Base-by-base conservation (phyloP, 2,329 filamentous ascomycete genomes). In the Pseudocercospora eumusae region DNA sequence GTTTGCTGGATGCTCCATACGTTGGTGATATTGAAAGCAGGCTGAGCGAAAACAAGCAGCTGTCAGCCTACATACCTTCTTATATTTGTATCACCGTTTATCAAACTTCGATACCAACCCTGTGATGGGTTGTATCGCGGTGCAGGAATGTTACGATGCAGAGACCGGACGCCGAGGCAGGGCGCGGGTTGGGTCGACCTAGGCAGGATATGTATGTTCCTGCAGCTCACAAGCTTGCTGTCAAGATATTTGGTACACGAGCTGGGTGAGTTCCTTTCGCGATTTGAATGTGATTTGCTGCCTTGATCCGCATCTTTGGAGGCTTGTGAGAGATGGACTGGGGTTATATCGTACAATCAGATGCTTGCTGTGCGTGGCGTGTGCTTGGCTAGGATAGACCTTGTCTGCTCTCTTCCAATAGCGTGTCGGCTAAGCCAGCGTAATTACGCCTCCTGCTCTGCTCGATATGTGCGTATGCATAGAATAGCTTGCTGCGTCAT, bases 1-100 rank as follows among this genome's bases (percentile, higher is more conserved):
- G 47, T 52, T 52, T 25, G 47, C 25, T 52, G 47, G 47, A 52
- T 27, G 47, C 47, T 52, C 47, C 47, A 52, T 52, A 10, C 47
- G 47, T 52, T 52, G 15, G 25, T 21, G 21, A 8, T 52, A n/a
- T 4, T 27, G 25, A 18, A 27, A 13, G 15, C 21, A 23, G 21
- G 31, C 21, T 1, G 21, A 25, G 47, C 23, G 20, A 28, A 50
- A 13, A 15, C 21, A 20, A 20, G 27, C 25, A 28, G 20, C 47
- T 52, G 47, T 40, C 25, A 7, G 13, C 0, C 7, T 52, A 10
- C 25, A 13, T 13, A 15, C 7, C 23, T 8, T 11, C 13, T 13
- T 11, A 21, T 13, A n/a, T 52, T 52, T 52, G 15, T 25, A 52
- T 52, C 47, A 25, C 23, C 21, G 27, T 31, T 3, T 31, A 31